These are phyloP conservation scores for Nemania abortiva DNA, from an alignment of 2,329 filamentous ascomycete genomes.

Conservation along the genomic window DNA sequence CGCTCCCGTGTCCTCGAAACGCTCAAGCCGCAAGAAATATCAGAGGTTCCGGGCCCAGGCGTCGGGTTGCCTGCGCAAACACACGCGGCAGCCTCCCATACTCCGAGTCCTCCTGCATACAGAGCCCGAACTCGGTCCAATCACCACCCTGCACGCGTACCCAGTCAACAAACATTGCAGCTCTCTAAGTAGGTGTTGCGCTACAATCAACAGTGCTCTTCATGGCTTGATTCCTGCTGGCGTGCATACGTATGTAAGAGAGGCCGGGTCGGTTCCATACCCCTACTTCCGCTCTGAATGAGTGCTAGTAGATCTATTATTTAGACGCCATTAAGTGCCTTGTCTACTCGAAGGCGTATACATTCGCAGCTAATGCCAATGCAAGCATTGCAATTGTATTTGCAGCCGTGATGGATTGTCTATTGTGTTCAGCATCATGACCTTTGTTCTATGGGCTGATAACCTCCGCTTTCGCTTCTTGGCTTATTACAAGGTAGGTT, in stretches of 20 bases:
- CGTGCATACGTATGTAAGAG: conserved; percentile 11
- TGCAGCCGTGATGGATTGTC: neutral
- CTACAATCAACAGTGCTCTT: conserved; percentile 11
- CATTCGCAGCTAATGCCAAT: neutral
- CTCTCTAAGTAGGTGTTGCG: conserved; percentile 10
- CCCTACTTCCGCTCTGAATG: neutral
- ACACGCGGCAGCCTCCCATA: conserved; percentile 31
- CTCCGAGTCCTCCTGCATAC: conserved; percentile 24
- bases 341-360: too few relatives aligned
- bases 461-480: conserved; percentile 27
- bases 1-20: conserved; percentile 18
- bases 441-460: neutral
- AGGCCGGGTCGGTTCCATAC: conserved; percentile 8
- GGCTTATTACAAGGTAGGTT: neutral
- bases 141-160: conserved; percentile 36
- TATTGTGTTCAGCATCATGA: neutral
- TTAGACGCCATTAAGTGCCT: neutral
- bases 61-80: conserved; percentile 29
- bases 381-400: too few relatives aligned
- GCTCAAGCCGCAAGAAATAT: conserved; percentile 36
- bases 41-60: conserved; percentile 3
- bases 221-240: conserved; percentile 11
- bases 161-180: conserved; percentile 35
- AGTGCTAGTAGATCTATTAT: neutral
- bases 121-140: conserved; percentile 26